A percentile compares a stretch with the other conserved stretches of the same genome.
These are phyloP conservation scores for Tuber borchii DNA, from an alignment of 495 filamentous ascomycete species.

Conservation along the genomic window DNA sequence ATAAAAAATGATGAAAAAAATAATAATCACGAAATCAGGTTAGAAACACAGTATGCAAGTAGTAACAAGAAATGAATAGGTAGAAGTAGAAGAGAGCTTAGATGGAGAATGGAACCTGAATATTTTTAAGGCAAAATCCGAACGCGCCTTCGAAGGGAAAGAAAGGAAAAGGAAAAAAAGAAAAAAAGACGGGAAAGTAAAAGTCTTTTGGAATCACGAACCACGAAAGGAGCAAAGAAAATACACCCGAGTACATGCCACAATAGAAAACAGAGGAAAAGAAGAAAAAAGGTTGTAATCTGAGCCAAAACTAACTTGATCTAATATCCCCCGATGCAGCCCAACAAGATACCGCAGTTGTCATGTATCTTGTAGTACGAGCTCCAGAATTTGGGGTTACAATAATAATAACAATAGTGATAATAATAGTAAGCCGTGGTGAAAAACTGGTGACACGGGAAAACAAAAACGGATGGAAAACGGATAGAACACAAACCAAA, in stretches of 20 bases:
- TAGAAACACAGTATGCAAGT: constrained; percentile 10
- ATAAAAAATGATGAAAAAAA: constrained; percentile 3
- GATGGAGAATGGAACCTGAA: constrained; percentile 1
- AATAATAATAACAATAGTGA: constrained; percentile 2
- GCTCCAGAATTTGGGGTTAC: background rate
- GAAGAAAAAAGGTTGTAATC: constrained; percentile 22
- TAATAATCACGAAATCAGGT: background rate
- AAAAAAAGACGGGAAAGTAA: constrained; percentile 24
- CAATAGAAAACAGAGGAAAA: constrained; percentile 20
- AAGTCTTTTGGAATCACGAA: constrained; percentile 22
- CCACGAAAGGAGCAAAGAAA: constrained; percentile 30
- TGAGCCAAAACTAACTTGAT: constrained; percentile 35
- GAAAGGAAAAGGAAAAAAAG: constrained; percentile 3
- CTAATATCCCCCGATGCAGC: constrained; percentile 17
- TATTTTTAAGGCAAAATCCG: constrained; percentile 28
- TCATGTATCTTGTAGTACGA: background rate
- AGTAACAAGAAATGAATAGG: constrained; percentile 11
- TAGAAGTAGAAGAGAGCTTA: background rate
- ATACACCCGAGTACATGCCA: background rate
- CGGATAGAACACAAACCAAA: background rate
- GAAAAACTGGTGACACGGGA: background rate
- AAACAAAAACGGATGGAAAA: background rate
- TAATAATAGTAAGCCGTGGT: background rate
- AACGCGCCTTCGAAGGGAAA: constrained; percentile 28
- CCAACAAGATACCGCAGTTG: background rate